A percentile compares a stretch with the other conserved stretches of the same genome.
Conservation (phyloP, 2,329 filamentous ascomycete genomes). For the Neocatenulostroma microsporum region DNA sequence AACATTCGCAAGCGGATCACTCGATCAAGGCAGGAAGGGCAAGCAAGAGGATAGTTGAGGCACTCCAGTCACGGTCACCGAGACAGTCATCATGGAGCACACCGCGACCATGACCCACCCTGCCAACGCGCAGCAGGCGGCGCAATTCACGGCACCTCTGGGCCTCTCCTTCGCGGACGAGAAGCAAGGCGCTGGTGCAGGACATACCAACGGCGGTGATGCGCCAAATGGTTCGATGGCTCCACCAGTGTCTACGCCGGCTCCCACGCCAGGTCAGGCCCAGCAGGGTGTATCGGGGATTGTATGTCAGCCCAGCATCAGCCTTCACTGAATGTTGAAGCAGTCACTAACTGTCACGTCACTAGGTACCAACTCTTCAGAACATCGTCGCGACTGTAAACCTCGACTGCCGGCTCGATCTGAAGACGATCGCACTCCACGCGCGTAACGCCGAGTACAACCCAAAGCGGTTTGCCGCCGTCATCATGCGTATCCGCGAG, state of each 20-base stretch:
- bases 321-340: too few species aligned
- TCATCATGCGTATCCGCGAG: slow-evolving; percentile 99
- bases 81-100: too few species aligned
- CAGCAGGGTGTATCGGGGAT: too few species aligned
- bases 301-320: too few species aligned
- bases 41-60: too few species aligned
- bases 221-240: background rate
- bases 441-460: slow-evolving; percentile 98
- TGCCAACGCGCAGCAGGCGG: slow-evolving; percentile 2
- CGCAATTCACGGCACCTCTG: slow-evolving; percentile 2
- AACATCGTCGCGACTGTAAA: slow-evolving; percentile 99
- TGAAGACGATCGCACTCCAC: slow-evolving; percentile 98
- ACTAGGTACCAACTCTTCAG: slow-evolving; percentile 26
- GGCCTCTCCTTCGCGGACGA: slow-evolving; percentile 2
- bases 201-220: background rate
- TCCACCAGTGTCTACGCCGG: slow-evolving; percentile 3
- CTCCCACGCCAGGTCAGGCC: slow-evolving; percentile 1
- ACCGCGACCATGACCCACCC: slow-evolving; percentile 2
- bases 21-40: too few species aligned
- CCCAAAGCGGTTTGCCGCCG: slow-evolving; percentile 97
- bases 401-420: slow-evolving; percentile 67
- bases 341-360: too few species aligned
- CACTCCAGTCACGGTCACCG: too few species aligned
- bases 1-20: too few species aligned
- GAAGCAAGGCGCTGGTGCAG: too few species aligned